Evolutionary conservation across 2,329 filamentous ascomycete species (phyloP).

Genomic region (Beauveria bassiana): DNA sequence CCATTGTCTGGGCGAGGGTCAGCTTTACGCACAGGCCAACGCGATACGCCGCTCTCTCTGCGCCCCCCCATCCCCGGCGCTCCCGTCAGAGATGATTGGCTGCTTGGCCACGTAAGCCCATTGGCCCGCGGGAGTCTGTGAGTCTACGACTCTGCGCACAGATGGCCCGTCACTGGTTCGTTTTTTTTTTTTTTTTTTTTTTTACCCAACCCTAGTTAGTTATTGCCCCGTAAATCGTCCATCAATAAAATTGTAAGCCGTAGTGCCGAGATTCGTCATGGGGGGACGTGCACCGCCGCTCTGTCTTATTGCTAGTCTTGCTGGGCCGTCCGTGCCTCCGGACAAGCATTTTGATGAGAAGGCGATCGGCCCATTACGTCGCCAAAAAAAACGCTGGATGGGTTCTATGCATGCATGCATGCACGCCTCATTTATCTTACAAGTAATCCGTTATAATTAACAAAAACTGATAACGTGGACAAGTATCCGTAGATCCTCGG

Average conservation of each 20-base stretch:
- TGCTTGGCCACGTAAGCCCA: neutral
- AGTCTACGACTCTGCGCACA: neutral
- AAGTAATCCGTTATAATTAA: neutral
- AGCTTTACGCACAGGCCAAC: conserved; percentile 1
- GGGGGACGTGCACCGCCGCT: conserved; percentile 5
- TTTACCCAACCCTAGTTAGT: neutral
- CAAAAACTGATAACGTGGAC: neutral
- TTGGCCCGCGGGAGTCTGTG: conserved; percentile 2
- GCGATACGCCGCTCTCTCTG: neutral
- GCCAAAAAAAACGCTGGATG: neutral
- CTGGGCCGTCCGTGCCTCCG: conserved; percentile 3
- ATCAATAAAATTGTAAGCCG: conserved; percentile 1
- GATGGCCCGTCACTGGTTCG: neutral
- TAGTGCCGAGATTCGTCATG: conserved; percentile 8
- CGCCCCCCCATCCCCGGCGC: neutral
- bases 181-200: neutral
- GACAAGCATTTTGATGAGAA: neutral
- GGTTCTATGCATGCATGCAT: neutral
- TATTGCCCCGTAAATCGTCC: neutral
- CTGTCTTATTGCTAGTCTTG: neutral
- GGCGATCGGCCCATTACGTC: neutral
- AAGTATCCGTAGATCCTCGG: neutral
- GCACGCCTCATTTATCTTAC: neutral
- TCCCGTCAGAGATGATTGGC: conserved; percentile 1
- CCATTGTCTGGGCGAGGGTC: conserved; percentile 1